Evolutionary conservation across 805 yeast species (phyloP).

Genomic region (Candida tammaniensis): DNA sequence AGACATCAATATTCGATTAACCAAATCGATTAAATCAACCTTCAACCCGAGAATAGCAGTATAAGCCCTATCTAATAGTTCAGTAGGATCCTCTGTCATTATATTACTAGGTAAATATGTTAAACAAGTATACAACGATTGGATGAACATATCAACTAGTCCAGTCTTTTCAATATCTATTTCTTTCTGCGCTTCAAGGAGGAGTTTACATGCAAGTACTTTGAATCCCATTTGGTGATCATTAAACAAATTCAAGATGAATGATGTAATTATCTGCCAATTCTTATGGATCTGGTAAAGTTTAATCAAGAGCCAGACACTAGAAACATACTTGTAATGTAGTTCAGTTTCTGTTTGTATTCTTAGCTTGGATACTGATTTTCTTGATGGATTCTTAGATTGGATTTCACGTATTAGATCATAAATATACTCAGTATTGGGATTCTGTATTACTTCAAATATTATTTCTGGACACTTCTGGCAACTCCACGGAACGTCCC

Average conservation of each 20-base stretch:
- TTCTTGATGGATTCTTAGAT: background rate
- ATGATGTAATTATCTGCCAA: slow-evolving; percentile 31
- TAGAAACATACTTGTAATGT: slow-evolving; percentile 19
- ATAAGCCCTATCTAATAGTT: slow-evolving; percentile 22
- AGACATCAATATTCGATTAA: slow-evolving; percentile 18
- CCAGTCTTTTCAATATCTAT: slow-evolving; percentile 18
- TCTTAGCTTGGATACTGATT: slow-evolving; percentile 1
- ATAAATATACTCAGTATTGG: slow-evolving; percentile 4
- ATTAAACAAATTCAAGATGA: slow-evolving; percentile 32
- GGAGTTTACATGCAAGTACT: slow-evolving; percentile 17
- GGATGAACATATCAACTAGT: slow-evolving; percentile 23
- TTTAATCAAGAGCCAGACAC: slow-evolving; percentile 21
- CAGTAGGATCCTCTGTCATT: slow-evolving; percentile 15
- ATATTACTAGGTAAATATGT: slow-evolving; percentile 26
- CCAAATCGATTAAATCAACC: slow-evolving; percentile 20
- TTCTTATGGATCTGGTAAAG: slow-evolving; percentile 8
- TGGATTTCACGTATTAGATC: slow-evolving; percentile 4
- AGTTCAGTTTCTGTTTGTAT: background rate
- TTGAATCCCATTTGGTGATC: slow-evolving; percentile 29
- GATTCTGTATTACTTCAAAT: background rate
- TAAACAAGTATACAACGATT: slow-evolving; percentile 22
- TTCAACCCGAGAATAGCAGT: slow-evolving; percentile 12
- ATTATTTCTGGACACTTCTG: slow-evolving; percentile 1
- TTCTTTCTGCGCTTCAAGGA: background rate
- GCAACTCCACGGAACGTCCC: slow-evolving; percentile 6